Evolutionary conservation across 306 rosid genomes (phyloP).

Genomic region (Glycine tomentella): DNA sequence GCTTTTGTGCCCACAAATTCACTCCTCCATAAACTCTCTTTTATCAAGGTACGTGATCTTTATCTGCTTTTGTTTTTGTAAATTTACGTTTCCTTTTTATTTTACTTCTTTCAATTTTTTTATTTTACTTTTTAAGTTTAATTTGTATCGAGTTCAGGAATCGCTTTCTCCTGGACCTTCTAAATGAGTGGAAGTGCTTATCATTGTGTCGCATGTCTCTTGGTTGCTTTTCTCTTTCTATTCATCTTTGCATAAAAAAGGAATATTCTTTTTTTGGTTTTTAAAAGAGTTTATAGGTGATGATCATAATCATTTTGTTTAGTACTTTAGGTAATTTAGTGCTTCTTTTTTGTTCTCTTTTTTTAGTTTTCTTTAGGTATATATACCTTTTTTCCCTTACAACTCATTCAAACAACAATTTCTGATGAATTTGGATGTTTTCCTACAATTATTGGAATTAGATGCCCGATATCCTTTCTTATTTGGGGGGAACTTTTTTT

Average conservation of each 20-base stretch:
- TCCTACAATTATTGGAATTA: neutral
- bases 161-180: neutral
- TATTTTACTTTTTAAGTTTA: neutral
- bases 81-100: conserved; percentile 23
- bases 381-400: neutral
- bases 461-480: conserved; percentile 4
- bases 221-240: neutral
- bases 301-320: neutral
- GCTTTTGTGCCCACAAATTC: conserved; percentile 38
- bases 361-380: conserved; percentile 6
- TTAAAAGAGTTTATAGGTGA: neutral
- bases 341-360: neutral
- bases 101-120: neutral
- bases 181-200: conserved; percentile 25
- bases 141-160: conserved; percentile 29
- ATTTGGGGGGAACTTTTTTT: neutral
- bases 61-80: conserved; percentile 23
- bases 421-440: neutral
- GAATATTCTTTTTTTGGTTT: neutral
- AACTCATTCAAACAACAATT: conserved; percentile 9
- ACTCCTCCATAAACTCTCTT: conserved; percentile 50
- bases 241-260: conserved; percentile 2
- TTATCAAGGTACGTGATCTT: conserved; percentile 56
- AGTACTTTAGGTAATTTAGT: neutral
- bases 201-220: conserved; percentile 35